Percentiles rank a stretch among this genome's conserved stretches.
Evolutionary conservation across 805 yeast genomes (phyloP).

Genomic region (Kodamaea sagamina): DNA sequence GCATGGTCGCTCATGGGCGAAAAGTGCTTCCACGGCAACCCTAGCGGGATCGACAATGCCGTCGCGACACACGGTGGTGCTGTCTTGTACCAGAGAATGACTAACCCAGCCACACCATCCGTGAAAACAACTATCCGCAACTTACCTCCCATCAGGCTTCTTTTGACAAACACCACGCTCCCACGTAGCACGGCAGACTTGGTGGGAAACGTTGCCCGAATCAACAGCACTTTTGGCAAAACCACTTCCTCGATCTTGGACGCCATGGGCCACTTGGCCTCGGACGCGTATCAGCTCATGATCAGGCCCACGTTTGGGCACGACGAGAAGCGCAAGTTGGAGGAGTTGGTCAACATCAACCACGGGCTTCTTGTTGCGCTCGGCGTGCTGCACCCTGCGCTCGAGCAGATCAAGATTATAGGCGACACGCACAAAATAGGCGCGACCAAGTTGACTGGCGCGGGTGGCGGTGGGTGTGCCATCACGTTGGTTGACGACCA

Average conservation of each 20-base stretch:
- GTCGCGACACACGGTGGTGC: conserved; percentile 97
- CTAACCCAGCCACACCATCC: conserved; percentile 53
- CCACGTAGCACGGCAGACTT: conserved; percentile 85
- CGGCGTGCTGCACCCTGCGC: conserved; percentile 91
- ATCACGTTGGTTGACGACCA: conserved; percentile 70
- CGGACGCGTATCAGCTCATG: conserved; percentile 70
- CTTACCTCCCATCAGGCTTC: conserved; percentile 71
- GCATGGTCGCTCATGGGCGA: conserved; percentile 92
- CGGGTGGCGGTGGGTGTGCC: conserved; percentile 99
- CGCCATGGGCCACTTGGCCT: conserved; percentile 73
- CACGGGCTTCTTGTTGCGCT: conserved; percentile 84
- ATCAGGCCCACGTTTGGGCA: conserved; percentile 51
- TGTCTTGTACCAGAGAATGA: conserved; percentile 75
- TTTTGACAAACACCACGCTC: conserved; percentile 82
- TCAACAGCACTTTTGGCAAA: conserved; percentile 54
- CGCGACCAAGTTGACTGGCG: conserved; percentile 92
- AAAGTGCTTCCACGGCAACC: conserved; percentile 93
- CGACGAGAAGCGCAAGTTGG: conserved; percentile 39
- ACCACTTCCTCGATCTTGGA: conserved; percentile 61
- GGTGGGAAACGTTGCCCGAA: conserved; percentile 71
- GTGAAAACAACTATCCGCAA: conserved; percentile 67
- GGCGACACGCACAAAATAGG: conserved; percentile 71
- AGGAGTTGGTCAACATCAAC: conserved; percentile 72
- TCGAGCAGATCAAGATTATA: conserved; percentile 71
- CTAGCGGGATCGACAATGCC: conserved; percentile 95